Percentiles rank a stretch among this genome's conserved stretches.
These are phyloP conservation scores for Lasiosphaeris hirsuta DNA, from an alignment of 495 filamentous ascomycete species.

Conservation along the genomic window DNA sequence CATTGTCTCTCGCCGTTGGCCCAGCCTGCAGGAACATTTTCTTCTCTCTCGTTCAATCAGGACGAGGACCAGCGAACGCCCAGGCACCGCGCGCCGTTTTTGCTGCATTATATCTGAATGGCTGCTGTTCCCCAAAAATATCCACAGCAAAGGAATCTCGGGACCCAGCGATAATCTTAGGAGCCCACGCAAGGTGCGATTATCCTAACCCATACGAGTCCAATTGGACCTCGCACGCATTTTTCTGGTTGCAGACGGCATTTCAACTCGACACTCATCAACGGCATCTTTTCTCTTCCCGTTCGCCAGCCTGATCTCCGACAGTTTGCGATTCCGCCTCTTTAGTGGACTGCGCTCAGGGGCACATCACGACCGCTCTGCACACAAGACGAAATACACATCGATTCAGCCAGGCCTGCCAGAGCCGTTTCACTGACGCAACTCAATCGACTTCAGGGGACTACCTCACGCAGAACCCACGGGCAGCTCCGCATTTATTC, in stretches of 20 bases:
- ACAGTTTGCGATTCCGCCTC: constrained; percentile 5
- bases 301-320: background rate
- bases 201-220: background rate
- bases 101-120: background rate
- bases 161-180: background rate
- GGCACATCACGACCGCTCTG: background rate
- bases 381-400: background rate
- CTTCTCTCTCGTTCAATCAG: constrained; percentile 4
- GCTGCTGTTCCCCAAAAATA: background rate
- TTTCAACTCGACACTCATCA: background rate
- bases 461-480: background rate
- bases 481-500: constrained; percentile 5
- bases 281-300: background rate
- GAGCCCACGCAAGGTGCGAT: background rate
- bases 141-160: background rate
- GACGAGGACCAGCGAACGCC: too few species aligned
- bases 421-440: constrained; percentile 4
- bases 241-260: constrained; percentile 8
- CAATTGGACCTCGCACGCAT: constrained; percentile 7
- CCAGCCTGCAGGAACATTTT: constrained; percentile 6
- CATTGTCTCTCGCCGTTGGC: background rate
- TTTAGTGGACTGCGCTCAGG: background rate
- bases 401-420: constrained; percentile 1
- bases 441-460: background rate
- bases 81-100: background rate